Conservation (phyloP, 2,329 filamentous ascomycete genomes). For the Phoma sp. region DNA sequence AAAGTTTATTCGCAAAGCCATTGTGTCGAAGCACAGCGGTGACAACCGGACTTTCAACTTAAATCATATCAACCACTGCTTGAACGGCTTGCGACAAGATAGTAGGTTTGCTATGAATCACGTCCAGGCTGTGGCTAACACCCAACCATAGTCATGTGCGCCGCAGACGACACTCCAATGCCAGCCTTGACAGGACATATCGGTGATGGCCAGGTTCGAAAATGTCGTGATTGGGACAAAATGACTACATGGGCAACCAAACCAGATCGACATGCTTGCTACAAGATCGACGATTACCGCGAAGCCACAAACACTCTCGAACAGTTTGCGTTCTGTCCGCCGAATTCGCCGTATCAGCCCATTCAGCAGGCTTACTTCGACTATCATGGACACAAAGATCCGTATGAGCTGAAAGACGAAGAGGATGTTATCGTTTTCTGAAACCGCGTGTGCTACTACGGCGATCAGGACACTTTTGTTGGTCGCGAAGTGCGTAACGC, state of each 20-base stretch:
- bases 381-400: constrained; percentile 42
- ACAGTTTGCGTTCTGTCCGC: constrained; percentile 43
- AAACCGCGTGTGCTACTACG: not conserved
- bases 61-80: constrained; percentile 42
- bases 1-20: constrained; percentile 45
- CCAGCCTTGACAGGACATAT: constrained; percentile 32
- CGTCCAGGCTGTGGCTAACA: not conserved
- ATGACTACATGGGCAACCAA: constrained; percentile 41
- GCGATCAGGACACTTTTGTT: not conserved
- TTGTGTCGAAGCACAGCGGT: constrained; percentile 37
- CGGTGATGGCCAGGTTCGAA: constrained; percentile 38
- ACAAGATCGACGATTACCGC: constrained; percentile 44
- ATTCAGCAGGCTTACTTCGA: constrained; percentile 43
- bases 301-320: constrained; percentile 46
- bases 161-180: constrained; percentile 47
- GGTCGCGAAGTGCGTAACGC: not conserved
- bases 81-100: constrained; percentile 44
- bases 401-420: constrained; percentile 32
- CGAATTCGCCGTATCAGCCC: constrained; percentile 36
- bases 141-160: constrained; percentile 34
- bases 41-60: constrained; percentile 32
- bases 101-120: constrained; percentile 3
- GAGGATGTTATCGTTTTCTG: constrained; percentile 29
- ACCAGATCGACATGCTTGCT: constrained; percentile 42
- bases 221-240: constrained; percentile 44